Conservation (phyloP, 805 yeast genomes). For the Kuraishia capsulata region DNA sequence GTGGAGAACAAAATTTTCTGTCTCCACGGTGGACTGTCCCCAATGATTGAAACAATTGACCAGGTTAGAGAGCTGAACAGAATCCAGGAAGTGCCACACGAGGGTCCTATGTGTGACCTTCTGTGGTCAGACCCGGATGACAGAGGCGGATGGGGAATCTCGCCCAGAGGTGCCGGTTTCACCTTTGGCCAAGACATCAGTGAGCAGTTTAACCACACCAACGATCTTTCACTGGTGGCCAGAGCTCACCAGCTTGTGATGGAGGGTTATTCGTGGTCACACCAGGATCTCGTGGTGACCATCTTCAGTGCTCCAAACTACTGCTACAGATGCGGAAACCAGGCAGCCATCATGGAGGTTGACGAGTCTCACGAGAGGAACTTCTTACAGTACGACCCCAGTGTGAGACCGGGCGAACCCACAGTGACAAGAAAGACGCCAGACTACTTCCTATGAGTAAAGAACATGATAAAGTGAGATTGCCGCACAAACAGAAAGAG, state of each 20-base stretch:
- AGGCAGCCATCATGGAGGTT: constrained; percentile 97
- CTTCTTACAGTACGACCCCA: constrained; percentile 92
- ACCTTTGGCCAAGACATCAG: constrained; percentile 94
- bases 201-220: constrained; percentile 88
- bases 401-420: constrained; percentile 96
- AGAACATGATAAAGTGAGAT: too few relatives aligned
- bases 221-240: constrained; percentile 76
- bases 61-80: constrained; percentile 87
- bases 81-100: constrained; percentile 94
- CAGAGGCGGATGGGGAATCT: constrained; percentile 96
- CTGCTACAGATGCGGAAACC: constrained; percentile 96
- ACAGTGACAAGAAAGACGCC: constrained; percentile 96
- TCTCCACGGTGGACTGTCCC: constrained; percentile 90
- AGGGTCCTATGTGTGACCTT: constrained; percentile 95
- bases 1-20: constrained; percentile 89
- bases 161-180: constrained; percentile 98
- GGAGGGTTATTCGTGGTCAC: constrained; percentile 96
- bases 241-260: constrained; percentile 96
- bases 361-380: constrained; percentile 89
- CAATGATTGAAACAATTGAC: constrained; percentile 88
- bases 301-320: constrained; percentile 94
- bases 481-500: too few relatives aligned
- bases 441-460: constrained; percentile 73
- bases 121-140: constrained; percentile 98
- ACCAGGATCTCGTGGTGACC: constrained; percentile 89